Base-by-base conservation (phyloP, 805 yeast genomes). In the Ogataea nonfermentans region DNA sequence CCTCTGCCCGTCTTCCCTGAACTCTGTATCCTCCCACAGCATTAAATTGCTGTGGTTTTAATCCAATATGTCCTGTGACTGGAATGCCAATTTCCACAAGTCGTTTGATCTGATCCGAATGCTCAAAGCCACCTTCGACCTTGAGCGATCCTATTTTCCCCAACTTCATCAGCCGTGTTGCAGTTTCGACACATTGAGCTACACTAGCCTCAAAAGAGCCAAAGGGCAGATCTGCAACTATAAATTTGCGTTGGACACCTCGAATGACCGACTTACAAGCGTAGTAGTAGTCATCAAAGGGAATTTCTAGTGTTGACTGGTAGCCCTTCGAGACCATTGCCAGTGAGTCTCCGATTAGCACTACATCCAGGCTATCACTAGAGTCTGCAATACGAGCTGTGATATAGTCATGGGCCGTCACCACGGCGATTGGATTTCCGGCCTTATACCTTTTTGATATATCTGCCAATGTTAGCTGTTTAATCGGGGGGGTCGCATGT, bases 261-360 rank as follows among this genome's bases (percentile, higher is more conserved):
- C 97, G 67, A 10, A 78, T 60, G 2, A 89, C 95, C 0, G 97
- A 83, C 37, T 73, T 70, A 27, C 84, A 80, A 51, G 86, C 87
- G 56, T 79, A 84, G 22, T 83, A 59, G 65, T 88, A 86, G 59
- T 93, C 91, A 9, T 87, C 90, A 36, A 88, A 74, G 2, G 81
- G 72, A 19, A 93, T 63, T 52, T 84, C 84, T 44, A 82, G 79
- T 0, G 98, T 83, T 29, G 84, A 79, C 2, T 70, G 70, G 55
- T 83, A 81, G 0, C 99, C 99, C 47, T 87, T 70, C 0, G 95
- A 74, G 1, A 86, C 90, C 96, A 89, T 91, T 0, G 96, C 88
- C 17, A 93, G 65, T 0, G 97, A 90, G 61, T 91, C 99, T 3
- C 99, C 99, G 4, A 91, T 81, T 2, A 91, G 70, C 6, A 81